Evolutionary conservation across 2,329 filamentous ascomycete species (phyloP), one percentile per base, ranked within the genome.

Genomic region (Diaporthe destruens): DNA sequence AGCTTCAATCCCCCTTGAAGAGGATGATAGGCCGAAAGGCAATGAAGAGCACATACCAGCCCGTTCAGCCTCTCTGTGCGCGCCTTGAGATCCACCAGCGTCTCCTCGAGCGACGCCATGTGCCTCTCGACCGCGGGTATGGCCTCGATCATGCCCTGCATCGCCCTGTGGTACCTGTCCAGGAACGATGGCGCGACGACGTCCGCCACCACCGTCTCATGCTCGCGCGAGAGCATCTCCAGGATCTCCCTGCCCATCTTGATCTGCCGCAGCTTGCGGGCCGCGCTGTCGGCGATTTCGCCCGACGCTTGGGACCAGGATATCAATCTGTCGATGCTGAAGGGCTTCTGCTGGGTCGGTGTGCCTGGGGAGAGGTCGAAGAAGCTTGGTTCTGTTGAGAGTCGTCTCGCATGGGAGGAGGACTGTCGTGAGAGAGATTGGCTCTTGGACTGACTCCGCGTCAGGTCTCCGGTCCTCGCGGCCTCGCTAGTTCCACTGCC

Each of bases 261-360:
- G 47, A 76, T 76, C 56, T 77, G 77, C n/a, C 77, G 74, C 42
- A 76, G 70, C 63, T 77, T 76, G 57, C 76, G 75, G 12, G 76
- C 74, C 59, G 76, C 72, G 63, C 77, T 76, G 61, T 75, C 77
- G 11, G 76, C 59, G 6, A 78, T 74, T 49, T 76, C 73, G 59
- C 75, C 76, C 18, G 77, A 73, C 59, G 72, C 72, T 42, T 75
- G 75, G 16, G 76, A 75, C 36, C 74, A 76, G 12, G 71, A 54
- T 3, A 75, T 74, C 18, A 79, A 69, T 20, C 67, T 72, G 20
- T 75, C 72, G 55, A 44, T 63, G 69, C 49, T 68, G 36, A 44
- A 47, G 14, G 68, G 68, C 44, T 54, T 55, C 54, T 53, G 57
- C 56, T 39, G 29, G 36, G 44, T 59, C 12, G 66, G 34, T 14